Evolutionary conservation across 2,329 filamentous ascomycete species (phyloP).

Genomic region (Arthroderma sp.): DNA sequence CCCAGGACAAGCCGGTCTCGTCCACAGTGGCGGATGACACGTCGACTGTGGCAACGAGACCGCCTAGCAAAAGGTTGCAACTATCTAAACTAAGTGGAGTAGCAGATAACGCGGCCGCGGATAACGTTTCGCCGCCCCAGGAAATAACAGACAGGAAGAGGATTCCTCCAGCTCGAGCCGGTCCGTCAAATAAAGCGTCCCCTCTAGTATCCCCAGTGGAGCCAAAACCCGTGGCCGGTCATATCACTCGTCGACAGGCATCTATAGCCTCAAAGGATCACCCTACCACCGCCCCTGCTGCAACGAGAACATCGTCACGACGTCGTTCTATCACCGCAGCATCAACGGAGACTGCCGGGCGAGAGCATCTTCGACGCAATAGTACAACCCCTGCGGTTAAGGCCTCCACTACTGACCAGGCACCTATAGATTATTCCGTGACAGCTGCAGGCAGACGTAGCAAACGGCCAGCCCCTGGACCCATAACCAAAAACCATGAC

Average conservation of each 20-base stretch:
- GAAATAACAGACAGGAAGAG: too few relatives aligned
- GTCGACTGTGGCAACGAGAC: slow-evolving; percentile 8
- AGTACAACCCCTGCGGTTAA: slow-evolving; percentile 28
- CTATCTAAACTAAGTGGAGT: slow-evolving; percentile 16
- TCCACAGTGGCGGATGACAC: too few relatives aligned
- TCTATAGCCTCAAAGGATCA: slow-evolving; percentile 13
- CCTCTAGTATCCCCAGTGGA: slow-evolving; percentile 7
- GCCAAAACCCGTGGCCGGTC: slow-evolving; percentile 6
- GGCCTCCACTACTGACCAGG: slow-evolving; percentile 22
- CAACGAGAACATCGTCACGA: slow-evolving; percentile 16
- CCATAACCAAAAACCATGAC: slow-evolving; percentile 43
- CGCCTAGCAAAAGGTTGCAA: slow-evolving; percentile 27
- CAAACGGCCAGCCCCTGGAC: slow-evolving; percentile 47
- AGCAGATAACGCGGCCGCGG: too few relatives aligned
- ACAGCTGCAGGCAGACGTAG: slow-evolving; percentile 34
- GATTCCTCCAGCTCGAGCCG: slow-evolving; percentile 7
- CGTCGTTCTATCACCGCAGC: slow-evolving; percentile 9
- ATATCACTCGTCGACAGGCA: slow-evolving; percentile 4
- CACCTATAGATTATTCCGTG: slow-evolving; percentile 2
- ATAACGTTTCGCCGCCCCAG: too few relatives aligned
- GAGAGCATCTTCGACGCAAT: slow-evolving; percentile 27
- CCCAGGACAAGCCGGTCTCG: background rate
- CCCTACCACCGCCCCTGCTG: slow-evolving; percentile 13
- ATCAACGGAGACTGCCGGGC: slow-evolving; percentile 7
- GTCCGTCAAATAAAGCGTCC: slow-evolving; percentile 4